Evolutionary conservation across 345 rosid genomes (phyloP), one percentile per base, ranked within the genome.

Genomic region (Corchorus capsularis): DNA sequence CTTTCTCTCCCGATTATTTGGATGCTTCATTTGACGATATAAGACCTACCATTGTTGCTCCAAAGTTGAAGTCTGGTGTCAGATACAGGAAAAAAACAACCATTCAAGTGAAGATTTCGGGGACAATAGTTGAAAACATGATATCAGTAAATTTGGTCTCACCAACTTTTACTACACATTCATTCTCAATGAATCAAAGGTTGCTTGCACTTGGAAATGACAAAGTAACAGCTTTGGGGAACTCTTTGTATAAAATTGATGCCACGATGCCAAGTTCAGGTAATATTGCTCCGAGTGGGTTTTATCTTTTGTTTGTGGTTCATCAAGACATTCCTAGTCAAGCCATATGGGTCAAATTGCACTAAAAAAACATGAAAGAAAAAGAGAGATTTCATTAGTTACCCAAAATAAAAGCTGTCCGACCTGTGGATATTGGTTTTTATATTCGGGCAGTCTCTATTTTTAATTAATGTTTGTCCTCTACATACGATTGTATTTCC

Each of bases 141-240:
- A 84, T 89, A 76, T 73, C 77, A 3, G 97, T 94, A 41, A 90
- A 91, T 2, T 78, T 91, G 90, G 92, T 86, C 79, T 60, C 87
- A 13, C 98, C 97, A 0, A 75, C 98, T 6, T 92, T 94, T 75
- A 88, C 84, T 8, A 94, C 98, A 0, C 98, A 94, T 84, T 84
- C 92, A 0, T 93, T 86, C 80, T 84, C 97, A 0, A 91, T 91
- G 98, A 94, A 86, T 43, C 98, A 93, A 43, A 89, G 97, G 74
- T 49, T 90, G 85, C 53, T 94, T 71, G 81, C 84, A 47, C 88
- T 94, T 27, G 91, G 83, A 41, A 85, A 75, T 16, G 82, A 82
- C 17, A 77, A 35, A 6, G 75, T 85, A 19, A 82, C 78, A 3
- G 54, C 66, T 6, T 22, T 74, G 45, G 87, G 85, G 56, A 39